Conservation (phyloP, 179 eudicot genomes). For the Heliamphora pulchella region DNA sequence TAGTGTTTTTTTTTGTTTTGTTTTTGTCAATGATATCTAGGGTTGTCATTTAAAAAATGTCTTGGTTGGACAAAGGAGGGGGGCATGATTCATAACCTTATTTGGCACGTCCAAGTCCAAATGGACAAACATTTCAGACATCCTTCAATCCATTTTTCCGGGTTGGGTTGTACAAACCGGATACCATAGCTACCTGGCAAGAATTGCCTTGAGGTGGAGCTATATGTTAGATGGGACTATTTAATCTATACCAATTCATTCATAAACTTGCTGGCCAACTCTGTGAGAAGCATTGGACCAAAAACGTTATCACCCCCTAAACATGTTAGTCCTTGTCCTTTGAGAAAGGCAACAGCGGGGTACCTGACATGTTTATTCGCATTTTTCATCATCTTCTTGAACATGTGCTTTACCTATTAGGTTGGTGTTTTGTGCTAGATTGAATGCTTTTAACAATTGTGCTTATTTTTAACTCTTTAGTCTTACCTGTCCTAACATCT, state of each 20-base stretch:
- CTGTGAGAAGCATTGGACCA: too few relatives aligned
- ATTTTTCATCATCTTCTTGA: not conserved
- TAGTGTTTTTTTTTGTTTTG: not conserved
- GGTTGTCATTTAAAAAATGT: not conserved
- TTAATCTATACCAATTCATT: too few relatives aligned
- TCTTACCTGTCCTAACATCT: not conserved
- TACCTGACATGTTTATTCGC: not conserved
- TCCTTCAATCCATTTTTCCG: not conserved
- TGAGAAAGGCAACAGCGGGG: not conserved
- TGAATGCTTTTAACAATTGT: not conserved
- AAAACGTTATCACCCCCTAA: too few relatives aligned
- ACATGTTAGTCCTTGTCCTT: not conserved
- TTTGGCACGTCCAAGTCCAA: not conserved
- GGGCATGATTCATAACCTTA: too few relatives aligned
- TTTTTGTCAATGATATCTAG: not conserved
- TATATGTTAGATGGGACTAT: too few relatives aligned
- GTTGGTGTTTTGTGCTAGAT: not conserved
- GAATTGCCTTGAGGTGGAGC: too few relatives aligned
- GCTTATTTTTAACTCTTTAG: not conserved
- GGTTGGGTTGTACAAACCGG: not conserved
- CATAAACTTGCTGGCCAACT: too few relatives aligned
- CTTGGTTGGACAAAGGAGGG: too few relatives aligned
- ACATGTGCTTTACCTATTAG: not conserved
- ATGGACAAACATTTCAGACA: not conserved
- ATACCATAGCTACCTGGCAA: not conserved